Evolutionary conservation across 208 protist genomes (phyloP).

Genomic region (Strigomonas oncopelti): DNA sequence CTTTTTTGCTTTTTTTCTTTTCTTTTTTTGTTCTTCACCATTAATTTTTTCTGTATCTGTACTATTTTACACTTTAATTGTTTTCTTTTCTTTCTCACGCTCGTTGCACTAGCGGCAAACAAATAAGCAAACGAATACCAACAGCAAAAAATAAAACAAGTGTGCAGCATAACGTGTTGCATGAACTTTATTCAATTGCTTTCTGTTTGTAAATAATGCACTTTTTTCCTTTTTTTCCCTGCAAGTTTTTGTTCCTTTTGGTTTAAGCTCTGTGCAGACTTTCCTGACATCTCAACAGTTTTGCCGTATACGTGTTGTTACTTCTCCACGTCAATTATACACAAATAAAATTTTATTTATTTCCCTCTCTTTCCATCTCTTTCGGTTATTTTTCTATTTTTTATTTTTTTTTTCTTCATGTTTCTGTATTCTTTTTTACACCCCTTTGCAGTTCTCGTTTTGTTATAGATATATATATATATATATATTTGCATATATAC

Average conservation of each 20-base stretch:
- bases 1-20: constrained; percentile 16
- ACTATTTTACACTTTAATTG: constrained; percentile 1
- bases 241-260: too few relatives aligned
- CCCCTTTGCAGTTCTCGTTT: constrained; percentile 8
- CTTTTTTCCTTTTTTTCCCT: constrained; percentile 12
- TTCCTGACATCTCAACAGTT: too few relatives aligned
- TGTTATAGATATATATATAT: constrained; percentile 3
- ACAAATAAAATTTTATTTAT: too few relatives aligned
- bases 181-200: too few relatives aligned
- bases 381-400: background rate
- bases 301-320: too few relatives aligned
- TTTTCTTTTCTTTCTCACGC: background rate
- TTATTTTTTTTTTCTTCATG: too few relatives aligned
- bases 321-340: too few relatives aligned
- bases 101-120: background rate
- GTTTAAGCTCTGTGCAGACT: too few relatives aligned
- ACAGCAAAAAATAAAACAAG: background rate
- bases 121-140: background rate
- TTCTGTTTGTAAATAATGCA: background rate
- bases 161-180: too few relatives aligned
- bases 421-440: constrained; percentile 9
- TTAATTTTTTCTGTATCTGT: constrained; percentile 6
- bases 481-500: background rate
- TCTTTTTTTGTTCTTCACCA: constrained; percentile 14
- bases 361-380: constrained; percentile 5